Evolutionary conservation across 805 yeast species (phyloP), one percentile per base, ranked within the genome.

Genomic region (Zygoascus tannicola): DNA sequence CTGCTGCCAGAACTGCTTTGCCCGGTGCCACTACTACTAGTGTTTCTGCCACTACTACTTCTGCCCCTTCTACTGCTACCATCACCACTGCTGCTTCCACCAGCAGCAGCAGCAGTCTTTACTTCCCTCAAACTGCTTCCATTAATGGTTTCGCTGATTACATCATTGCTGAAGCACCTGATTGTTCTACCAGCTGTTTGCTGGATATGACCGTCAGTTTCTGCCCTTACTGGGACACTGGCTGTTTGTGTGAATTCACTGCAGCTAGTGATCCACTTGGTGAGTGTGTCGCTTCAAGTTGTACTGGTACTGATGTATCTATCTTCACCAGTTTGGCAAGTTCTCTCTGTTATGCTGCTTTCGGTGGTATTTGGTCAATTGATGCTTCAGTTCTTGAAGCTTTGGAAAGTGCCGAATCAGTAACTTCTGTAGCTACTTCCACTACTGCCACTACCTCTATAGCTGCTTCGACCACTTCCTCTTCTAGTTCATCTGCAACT

Each of bases 181-280:
- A 50, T 3, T 71, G 75, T 58, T 75, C 74, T 53, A 18, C 69
- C 71, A 57, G 57, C 4, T 71, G 76, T 56, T 71, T 66, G 15
- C 7, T 7, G 16, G 20, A 26, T 12, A 26, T 26, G 30, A 8
- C 30, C 30, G 12, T 12, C 12, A 12, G 30, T 26, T 8, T 26
- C 30, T 71, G 76, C 50, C 76, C 76, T 38, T 69, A 70, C 55
- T 70, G 74, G 74, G 75, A 70, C 50, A 68, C 74, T 22, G 75
- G 75, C 5, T 70, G 75, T 48, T 61, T 70, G 40, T 70, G 75
- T 53, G 70, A 69, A 23, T 68, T 70, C 71, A 69, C 73, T 14
- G 68, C 64, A 48, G 70, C 70, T 69, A 60, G 66, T 32, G 71
- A 71, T 4, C 45, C 51, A 43, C 74, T 70, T 8, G 75, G 65